phyloP scores from a whole-genome alignment of 1,139 yeast species.

The Hyphopichia pseudoburtonii region DNA sequence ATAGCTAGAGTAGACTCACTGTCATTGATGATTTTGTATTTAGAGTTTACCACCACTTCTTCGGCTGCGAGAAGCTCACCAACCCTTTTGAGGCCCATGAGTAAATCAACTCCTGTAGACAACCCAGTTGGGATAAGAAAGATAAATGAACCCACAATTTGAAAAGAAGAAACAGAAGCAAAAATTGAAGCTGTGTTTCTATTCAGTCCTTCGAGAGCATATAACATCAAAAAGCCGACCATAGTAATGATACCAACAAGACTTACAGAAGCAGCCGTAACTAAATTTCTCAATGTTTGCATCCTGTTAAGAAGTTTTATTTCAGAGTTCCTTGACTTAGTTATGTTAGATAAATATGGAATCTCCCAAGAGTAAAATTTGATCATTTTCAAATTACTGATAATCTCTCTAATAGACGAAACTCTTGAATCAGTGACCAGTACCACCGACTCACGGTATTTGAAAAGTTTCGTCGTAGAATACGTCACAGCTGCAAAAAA shows the following conservation, averaged over 20 bases:
- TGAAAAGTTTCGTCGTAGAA: slow-evolving; percentile 12
- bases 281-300: slow-evolving; percentile 12
- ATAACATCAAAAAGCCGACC: slow-evolving; percentile 13
- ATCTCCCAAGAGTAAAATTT: slow-evolving; percentile 48
- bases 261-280: slow-evolving; percentile 11
- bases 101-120: slow-evolving; percentile 12
- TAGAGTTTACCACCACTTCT: slow-evolving; percentile 19
- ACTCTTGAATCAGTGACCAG: slow-evolving; percentile 56
- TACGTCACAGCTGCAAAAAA: slow-evolving; percentile 10
- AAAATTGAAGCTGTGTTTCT: slow-evolving; percentile 15
- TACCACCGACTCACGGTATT: slow-evolving; percentile 27
- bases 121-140: slow-evolving; percentile 15
- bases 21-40: slow-evolving; percentile 18
- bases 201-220: slow-evolving; percentile 8
- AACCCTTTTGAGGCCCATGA: slow-evolving; percentile 24
- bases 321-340: slow-evolving; percentile 46
- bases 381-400: slow-evolving; percentile 60
- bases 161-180: slow-evolving; percentile 15
- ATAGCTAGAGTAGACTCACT: slow-evolving; percentile 37
- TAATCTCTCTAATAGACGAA: slow-evolving; percentile 55
- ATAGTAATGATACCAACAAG: slow-evolving; percentile 12
- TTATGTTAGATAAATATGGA: slow-evolving; percentile 35
- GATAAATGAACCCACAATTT: slow-evolving; percentile 10
- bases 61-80: slow-evolving; percentile 47
- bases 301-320: slow-evolving; percentile 34